Evolutionary conservation across 108 stramenopile genomes (phyloP).

Genomic region (Cyclotella atomus): DNA sequence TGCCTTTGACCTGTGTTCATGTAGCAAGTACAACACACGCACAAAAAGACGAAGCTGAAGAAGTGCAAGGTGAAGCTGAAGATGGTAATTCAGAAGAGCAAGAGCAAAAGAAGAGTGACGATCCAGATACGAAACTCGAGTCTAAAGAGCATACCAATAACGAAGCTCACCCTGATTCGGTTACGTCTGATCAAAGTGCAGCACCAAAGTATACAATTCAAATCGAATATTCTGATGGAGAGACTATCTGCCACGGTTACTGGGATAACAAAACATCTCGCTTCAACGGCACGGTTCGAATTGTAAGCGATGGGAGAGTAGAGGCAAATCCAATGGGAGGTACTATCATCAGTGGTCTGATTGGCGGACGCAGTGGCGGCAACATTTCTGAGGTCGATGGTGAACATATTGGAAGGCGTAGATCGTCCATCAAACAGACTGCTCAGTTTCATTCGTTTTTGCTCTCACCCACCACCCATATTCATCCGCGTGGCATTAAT

Average conservation of each 20-base stretch:
- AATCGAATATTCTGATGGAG: constrained; percentile 46
- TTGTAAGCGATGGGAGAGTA: constrained; percentile 8
- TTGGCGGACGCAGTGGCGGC: constrained; percentile 13
- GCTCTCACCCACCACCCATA: constrained; percentile 43
- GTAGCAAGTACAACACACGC: neutral
- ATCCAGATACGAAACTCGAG: neutral
- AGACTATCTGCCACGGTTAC: constrained; percentile 13
- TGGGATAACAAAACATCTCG: constrained; percentile 37
- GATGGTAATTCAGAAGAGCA: neutral
- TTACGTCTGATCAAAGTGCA: neutral
- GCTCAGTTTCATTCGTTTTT: constrained; percentile 15
- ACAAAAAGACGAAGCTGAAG: too few species aligned
- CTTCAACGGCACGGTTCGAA: constrained; percentile 35
- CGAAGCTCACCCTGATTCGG: neutral
- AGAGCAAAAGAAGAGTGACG: neutral
- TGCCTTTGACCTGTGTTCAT: constrained; percentile 14
- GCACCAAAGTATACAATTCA: constrained; percentile 29
- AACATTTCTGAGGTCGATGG: constrained; percentile 1
- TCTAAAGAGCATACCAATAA: neutral
- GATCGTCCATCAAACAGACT: constrained; percentile 5
- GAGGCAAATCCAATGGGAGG: constrained; percentile 37
- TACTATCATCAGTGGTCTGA: constrained; percentile 36
- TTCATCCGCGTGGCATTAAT: constrained; percentile 33
- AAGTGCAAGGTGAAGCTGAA: neutral
- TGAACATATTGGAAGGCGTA: neutral